Evolutionary conservation across 2,329 filamentous ascomycete species (phyloP), one percentile per base, ranked within the genome.

Genomic region (Dothistroma septosporum): DNA sequence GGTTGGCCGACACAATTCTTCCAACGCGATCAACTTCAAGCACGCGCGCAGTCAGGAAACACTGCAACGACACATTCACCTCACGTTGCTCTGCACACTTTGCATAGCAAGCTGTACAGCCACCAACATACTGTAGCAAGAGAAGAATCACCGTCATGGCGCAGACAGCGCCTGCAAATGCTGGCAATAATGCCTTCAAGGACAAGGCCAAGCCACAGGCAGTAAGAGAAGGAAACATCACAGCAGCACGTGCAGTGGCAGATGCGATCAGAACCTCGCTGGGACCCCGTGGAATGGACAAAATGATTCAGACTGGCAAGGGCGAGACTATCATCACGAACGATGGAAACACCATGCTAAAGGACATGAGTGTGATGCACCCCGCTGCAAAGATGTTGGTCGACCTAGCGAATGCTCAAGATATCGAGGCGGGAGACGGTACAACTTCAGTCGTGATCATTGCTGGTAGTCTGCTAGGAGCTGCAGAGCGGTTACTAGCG

Each of bases 311-410:
- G 82, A 95, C 89, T 62, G 90, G 92, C 76, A 96, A 91, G 80
- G 94, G 93, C 79, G 91, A 96, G 78, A 97, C 92, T 61, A 94
- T 97, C 77, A 99, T 99, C 80, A 99, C 94, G 74, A 99, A 99
- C 82, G 94, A 99, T 79, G 94, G 94, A 76, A 96, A 95, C 81
- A 99, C 94, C 60, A 99, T 99, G 93, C 81, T 99, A 74, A 96
- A 90, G 81, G 93, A 93, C 82, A 97, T 99, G 94, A 90, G 91
- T 67, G 94, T 99, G 68, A 92, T 99, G 89, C 94, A 99, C 76
- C 94, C 94, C n/a, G 96, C 95, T 53, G 94, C 94, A 55, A 97
- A 96, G 82, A 99, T 99, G 94, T 84, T 99, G 69, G 94, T 99
- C 73, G 92, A 99, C 77, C 85, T 99, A 64, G 95, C 93, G 72